Evolutionary conservation across 768 basidiomycete species (phyloP).

Genomic region (Kwoniella dendrophila): DNA sequence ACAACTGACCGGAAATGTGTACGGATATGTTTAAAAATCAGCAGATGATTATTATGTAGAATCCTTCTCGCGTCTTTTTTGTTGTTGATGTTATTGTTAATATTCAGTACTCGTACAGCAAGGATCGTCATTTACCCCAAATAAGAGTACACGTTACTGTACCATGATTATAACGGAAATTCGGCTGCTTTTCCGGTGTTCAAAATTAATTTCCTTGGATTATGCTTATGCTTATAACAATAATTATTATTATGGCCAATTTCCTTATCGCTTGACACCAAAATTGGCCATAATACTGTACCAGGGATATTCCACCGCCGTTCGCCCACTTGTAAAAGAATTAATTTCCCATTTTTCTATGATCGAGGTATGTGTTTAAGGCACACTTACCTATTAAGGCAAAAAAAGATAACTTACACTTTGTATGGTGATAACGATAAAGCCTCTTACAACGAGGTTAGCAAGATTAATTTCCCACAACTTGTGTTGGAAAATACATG

Average conservation of each 20-base stretch:
- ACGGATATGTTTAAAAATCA: too few relatives aligned
- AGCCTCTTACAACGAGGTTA: too few relatives aligned
- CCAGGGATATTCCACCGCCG: too few relatives aligned
- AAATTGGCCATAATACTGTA: constrained; percentile 8
- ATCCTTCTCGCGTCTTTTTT: neutral
- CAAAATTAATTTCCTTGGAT: too few relatives aligned
- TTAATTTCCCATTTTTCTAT: neutral
- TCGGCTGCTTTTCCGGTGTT: neutral
- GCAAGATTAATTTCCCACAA: constrained; percentile 11
- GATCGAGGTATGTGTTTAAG: neutral
- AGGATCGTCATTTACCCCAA: neutral
- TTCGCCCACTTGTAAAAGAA: too few relatives aligned
- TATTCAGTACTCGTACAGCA: too few relatives aligned
- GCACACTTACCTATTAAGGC: neutral
- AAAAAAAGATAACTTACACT: too few relatives aligned
- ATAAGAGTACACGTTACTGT: neutral
- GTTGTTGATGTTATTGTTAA: too few relatives aligned
- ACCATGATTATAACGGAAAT: neutral
- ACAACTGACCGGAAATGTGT: too few relatives aligned
- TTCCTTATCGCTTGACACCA: neutral
- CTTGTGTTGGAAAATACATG: constrained; percentile 5
- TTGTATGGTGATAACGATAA: too few relatives aligned
- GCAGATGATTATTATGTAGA: neutral
- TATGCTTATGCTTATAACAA: too few relatives aligned
- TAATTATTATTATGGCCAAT: too few relatives aligned